These are phyloP conservation scores for Aspergillus pseudoviridinutans DNA, from an alignment of 2,329 filamentous ascomycete species.

Conservation along the genomic window DNA sequence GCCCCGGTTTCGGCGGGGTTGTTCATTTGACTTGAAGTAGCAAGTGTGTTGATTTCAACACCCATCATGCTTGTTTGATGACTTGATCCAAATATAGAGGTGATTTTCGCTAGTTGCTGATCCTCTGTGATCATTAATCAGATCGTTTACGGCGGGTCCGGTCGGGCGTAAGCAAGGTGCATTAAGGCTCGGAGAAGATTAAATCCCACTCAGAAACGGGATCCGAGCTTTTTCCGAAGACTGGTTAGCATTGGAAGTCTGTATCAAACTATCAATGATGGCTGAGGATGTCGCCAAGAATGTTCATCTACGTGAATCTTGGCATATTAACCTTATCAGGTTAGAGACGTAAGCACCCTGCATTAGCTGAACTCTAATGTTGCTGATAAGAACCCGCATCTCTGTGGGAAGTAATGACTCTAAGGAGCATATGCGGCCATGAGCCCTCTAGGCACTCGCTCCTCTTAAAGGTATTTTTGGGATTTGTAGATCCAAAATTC, in stretches of 20 bases:
- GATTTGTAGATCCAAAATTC: no score
- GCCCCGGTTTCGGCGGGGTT: conserved; percentile 20
- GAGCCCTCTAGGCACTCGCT: not conserved
- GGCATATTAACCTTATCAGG: not conserved
- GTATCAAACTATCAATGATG: no score
- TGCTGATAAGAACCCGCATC: not conserved
- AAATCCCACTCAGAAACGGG: no score
- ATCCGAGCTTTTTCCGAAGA: no score
- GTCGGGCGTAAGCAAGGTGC: conserved; percentile 9
- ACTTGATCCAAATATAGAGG: not conserved
- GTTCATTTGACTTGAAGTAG: conserved; percentile 12
- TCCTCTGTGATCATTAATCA: not conserved
- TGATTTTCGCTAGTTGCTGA: not conserved
- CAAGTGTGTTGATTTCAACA: not conserved
- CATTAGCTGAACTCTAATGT: not conserved
- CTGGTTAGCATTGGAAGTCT: no score
- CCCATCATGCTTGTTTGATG: not conserved
- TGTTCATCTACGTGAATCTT: not conserved
- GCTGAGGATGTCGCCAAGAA: no score
- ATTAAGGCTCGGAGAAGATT: conserved; percentile 2
- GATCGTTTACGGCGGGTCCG: not conserved
- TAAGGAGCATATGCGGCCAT: not conserved
- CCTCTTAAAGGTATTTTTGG: not conserved
- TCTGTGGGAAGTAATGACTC: not conserved
- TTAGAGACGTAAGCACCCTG: not conserved